Conservation (phyloP, 2,329 filamentous ascomycete genomes). For the Trichophyton benhamiae region DNA sequence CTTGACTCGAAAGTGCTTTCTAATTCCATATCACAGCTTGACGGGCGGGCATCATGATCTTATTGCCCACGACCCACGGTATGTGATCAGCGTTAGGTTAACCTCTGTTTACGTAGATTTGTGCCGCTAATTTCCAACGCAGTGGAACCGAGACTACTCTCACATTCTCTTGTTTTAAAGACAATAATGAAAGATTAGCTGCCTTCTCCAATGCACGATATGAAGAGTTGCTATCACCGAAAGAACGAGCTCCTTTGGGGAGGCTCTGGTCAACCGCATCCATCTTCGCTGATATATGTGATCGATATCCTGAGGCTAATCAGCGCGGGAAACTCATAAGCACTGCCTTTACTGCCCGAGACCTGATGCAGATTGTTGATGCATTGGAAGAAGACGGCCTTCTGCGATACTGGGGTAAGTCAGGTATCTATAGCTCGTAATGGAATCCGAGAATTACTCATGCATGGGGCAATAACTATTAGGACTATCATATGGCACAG, state of each 20-base stretch:
- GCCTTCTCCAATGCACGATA: not conserved
- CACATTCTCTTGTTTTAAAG: conserved; percentile 5
- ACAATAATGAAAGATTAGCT: not conserved
- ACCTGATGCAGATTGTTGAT: conserved; percentile 35
- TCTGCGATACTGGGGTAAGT: conserved; percentile 29
- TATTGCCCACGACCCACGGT: conserved; percentile 14
- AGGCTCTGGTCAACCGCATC: not conserved
- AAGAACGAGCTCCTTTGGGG: not conserved
- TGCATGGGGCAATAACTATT: conserved; percentile 19
- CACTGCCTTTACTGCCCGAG: conserved; percentile 33
- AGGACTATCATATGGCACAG: conserved; percentile 23
- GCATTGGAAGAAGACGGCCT: conserved; percentile 30
- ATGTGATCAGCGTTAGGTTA: not conserved
- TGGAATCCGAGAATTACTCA: not conserved
- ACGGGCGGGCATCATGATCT: conserved; percentile 10
- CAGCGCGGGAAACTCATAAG: conserved; percentile 27
- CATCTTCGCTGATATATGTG: not conserved
- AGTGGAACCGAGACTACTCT: conserved; percentile 8
- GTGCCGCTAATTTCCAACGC: not conserved
- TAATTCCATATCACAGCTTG: conserved; percentile 2
- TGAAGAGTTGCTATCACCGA: not conserved
- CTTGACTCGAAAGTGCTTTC: not conserved
- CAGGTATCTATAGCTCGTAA: not conserved
- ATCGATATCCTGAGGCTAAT: conserved; percentile 9
- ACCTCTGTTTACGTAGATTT: not conserved